Conservation (phyloP, 164 flowering plant genomes). For the Umbellularia californica region DNA sequence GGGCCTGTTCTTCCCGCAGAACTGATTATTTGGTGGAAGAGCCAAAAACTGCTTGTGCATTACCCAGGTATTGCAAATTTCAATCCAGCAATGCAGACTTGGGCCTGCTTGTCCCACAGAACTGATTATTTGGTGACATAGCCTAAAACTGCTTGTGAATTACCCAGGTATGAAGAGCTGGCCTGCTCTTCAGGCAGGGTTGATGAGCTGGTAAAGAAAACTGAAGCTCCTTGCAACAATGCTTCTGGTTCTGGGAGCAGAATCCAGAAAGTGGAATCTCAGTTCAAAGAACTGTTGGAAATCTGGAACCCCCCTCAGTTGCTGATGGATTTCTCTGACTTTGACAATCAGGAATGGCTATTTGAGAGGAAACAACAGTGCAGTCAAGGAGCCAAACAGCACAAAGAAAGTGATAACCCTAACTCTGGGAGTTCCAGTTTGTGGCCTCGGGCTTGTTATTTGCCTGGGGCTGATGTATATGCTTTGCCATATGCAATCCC, state of each 20-base stretch:
- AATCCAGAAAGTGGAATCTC: neutral
- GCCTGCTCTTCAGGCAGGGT: constrained; percentile 15
- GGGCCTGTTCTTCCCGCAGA: constrained; percentile 14
- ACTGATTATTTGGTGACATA: too few species aligned
- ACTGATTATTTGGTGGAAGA: neutral
- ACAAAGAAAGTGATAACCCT: neutral
- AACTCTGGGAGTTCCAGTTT: neutral
- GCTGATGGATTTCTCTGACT: neutral
- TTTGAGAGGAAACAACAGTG: neutral
- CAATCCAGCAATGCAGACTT: too few species aligned
- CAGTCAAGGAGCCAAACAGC: constrained; percentile 2
- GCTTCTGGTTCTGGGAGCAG: neutral
- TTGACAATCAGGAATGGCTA: constrained; percentile 20
- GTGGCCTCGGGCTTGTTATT: constrained; percentile 33
- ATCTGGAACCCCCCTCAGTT: constrained; percentile 13
- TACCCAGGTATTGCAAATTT: too few species aligned
- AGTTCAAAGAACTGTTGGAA: constrained; percentile 4
- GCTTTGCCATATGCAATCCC: constrained; percentile 61
- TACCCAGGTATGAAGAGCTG: constrained; percentile 5
- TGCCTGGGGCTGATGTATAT: constrained; percentile 37
- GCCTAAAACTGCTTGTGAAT: constrained; percentile 1
- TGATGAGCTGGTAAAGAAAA: neutral
- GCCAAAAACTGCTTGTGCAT: neutral
- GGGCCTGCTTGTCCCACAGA: neutral
- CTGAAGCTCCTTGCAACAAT: neutral